phyloP scores from a whole-genome alignment of 345 rosid genomes.

The sweet orange (Citrus sinensis) region DVS_A1.0 CM039169.1:32709001-32709500 shows the following conservation, averaged over 20 bases:
- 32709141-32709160: not conserved
- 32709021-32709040: not conserved
- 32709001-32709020: not conserved
- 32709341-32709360: constrained; percentile 48
- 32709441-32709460: not conserved
- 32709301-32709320: constrained; percentile 18
- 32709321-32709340: constrained; percentile 16
- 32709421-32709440: constrained; percentile 16
- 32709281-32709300: constrained; percentile 30
- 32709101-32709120: not conserved
- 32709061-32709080: not conserved
- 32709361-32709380: constrained; percentile 55
- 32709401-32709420: constrained; percentile 75
- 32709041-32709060: not conserved
- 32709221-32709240: not conserved
- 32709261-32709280: constrained; percentile 8
- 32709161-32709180: not conserved
- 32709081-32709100: not conserved
- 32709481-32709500: constrained; percentile 16
- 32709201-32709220: not conserved
- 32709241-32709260: not conserved
- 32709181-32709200: not conserved
- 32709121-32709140: not conserved
- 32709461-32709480: constrained; percentile 22
- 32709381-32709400: constrained; percentile 69